Evolutionary conservation across 2,329 filamentous ascomycete genomes (phyloP).

Genomic region (Arthrobotrys sinensis): DNA sequence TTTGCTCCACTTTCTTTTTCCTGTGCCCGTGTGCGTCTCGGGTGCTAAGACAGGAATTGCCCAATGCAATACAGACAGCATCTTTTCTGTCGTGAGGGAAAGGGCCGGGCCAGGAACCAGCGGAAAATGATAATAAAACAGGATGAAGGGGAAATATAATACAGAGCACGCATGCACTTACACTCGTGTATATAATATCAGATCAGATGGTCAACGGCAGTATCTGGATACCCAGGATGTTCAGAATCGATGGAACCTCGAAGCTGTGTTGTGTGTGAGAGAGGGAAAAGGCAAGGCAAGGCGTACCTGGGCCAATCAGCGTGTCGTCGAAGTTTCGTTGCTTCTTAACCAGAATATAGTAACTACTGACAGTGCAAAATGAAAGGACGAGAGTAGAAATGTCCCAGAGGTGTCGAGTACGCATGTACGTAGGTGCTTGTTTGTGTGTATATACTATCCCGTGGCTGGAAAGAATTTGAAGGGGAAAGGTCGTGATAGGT

Average conservation of each 20-base stretch:
- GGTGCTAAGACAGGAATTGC: slow-evolving; percentile 61
- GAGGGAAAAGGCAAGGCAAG: neutral
- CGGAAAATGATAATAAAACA: neutral
- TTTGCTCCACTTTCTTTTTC: slow-evolving; percentile 55
- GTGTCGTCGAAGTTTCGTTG: slow-evolving; percentile 15
- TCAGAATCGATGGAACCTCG: neutral
- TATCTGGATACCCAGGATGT: neutral
- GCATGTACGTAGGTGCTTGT: too few species aligned
- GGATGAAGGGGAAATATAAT: too few species aligned
- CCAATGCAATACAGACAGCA: slow-evolving; percentile 34
- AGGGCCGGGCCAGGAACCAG: neutral
- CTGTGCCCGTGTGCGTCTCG: slow-evolving; percentile 42
- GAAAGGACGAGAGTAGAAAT: too few species aligned
- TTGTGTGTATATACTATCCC: too few species aligned
- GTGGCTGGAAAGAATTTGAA: too few species aligned
- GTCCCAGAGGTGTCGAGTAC: too few species aligned
- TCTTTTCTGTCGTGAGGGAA: neutral
- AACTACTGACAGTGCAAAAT: too few species aligned
- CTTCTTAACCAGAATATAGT: neutral
- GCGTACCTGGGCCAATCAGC: slow-evolving; percentile 24
- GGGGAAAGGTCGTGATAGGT: neutral
- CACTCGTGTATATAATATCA: slow-evolving; percentile 3
- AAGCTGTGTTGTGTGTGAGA: slow-evolving; percentile 3
- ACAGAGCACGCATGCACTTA: neutral
- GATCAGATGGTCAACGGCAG: slow-evolving; percentile 1